A percentile compares a stretch with the other conserved stretches of the same genome.
Conservation (phyloP, 257 asterid species). For the Solanum etuberosum region DNA sequence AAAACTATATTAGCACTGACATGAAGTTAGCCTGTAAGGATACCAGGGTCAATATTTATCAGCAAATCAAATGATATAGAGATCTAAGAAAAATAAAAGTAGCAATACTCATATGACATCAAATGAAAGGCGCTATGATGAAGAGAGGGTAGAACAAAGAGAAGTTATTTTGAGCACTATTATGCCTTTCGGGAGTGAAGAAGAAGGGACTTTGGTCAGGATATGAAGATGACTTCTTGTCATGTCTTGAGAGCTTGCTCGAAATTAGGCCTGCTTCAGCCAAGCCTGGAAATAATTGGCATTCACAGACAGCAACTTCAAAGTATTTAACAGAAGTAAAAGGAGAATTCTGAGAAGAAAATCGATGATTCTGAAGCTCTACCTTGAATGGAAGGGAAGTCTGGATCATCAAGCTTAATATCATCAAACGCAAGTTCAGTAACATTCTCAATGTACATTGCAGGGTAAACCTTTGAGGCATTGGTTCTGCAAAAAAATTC, state of each 20-base stretch:
- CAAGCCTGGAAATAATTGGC: constrained; percentile 52
- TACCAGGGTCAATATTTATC: not conserved
- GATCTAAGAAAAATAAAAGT: not conserved
- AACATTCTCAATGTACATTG: constrained; percentile 88
- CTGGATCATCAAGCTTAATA: constrained; percentile 82
- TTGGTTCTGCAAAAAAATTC: constrained; percentile 37
- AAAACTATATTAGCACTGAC: not conserved
- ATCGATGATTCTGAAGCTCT: constrained; percentile 1
- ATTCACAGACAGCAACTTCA: constrained; percentile 12
- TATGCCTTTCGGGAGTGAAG: constrained; percentile 79
- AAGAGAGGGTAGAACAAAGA: not conserved
- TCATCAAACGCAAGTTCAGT: constrained; percentile 97
- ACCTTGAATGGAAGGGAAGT: constrained; percentile 92
- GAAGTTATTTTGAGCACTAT: not conserved
- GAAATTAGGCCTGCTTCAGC: constrained; percentile 95
- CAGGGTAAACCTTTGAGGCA: constrained; percentile 86
- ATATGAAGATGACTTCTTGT: constrained; percentile 47
- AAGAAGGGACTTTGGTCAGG: constrained; percentile 52
- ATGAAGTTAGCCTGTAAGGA: not conserved
- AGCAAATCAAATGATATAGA: not conserved
- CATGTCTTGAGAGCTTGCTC: constrained; percentile 92
- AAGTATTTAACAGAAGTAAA: not conserved
- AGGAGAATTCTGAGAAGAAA: constrained; percentile 1
- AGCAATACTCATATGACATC: not conserved
- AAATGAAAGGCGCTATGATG: not conserved